Percentiles rank a stretch among this genome's conserved stretches.
phyloP scores from a whole-genome alignment of 139 green algal genomes.

The Gonium pectorale region DNA sequence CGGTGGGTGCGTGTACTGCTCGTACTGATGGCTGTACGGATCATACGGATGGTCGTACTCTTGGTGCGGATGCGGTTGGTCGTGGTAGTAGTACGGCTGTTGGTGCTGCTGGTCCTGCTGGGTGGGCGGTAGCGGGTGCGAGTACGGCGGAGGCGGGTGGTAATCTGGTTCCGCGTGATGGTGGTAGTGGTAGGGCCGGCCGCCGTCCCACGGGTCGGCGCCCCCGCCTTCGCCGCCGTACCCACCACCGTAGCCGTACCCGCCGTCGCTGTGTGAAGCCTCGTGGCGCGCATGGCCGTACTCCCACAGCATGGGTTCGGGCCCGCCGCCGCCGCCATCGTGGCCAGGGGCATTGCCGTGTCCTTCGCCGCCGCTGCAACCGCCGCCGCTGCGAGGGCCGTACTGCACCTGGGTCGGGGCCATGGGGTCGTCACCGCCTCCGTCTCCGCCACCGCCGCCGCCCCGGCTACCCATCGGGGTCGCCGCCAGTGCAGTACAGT shows the following conservation, averaged over 20 bases:
- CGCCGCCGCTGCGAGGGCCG: not conserved
- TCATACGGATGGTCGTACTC: not conserved
- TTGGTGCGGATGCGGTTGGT: not conserved
- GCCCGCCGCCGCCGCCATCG: no score
- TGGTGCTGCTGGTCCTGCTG: not conserved
- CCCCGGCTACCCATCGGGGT: no score
- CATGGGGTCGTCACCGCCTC: not conserved
- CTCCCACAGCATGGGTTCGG: not conserved
- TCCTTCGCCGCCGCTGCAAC: not conserved
- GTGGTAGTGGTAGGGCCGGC: no score
- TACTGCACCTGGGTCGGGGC: not conserved
- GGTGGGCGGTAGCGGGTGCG: no score
- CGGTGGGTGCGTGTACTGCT: no score
- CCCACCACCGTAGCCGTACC: not conserved
- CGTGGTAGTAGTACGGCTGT: not conserved
- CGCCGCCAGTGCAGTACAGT: not conserved
- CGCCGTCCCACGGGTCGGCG: not conserved
- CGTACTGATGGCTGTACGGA: no score
- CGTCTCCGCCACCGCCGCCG: not conserved
- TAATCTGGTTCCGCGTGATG: no score
- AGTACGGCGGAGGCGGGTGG: no score
- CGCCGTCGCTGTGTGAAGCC: not conserved
- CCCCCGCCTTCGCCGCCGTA: not conserved
- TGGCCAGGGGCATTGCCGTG: not conserved
- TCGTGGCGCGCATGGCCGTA: not conserved